Conservation (phyloP, 1,139 yeast genomes). For the Blastobotrys arbuscula region DNA sequence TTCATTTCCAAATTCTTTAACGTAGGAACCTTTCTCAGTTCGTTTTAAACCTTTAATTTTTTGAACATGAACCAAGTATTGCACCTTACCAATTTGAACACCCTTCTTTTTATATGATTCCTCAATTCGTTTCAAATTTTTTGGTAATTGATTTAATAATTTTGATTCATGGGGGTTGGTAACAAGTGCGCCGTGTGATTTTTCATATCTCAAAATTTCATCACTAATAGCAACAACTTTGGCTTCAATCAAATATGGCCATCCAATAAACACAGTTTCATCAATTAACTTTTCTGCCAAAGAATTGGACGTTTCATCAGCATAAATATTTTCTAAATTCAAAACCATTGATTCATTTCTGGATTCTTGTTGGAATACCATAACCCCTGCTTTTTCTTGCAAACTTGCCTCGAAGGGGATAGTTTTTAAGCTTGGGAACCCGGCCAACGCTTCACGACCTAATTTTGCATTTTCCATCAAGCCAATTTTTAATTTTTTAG, state of each 20-base stretch:
- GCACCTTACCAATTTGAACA: constrained; percentile 48
- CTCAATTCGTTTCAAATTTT: constrained; percentile 31
- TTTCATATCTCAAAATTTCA: constrained; percentile 45
- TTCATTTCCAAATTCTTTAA: constrained; percentile 48
- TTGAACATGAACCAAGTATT: constrained; percentile 59
- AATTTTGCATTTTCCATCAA: constrained; percentile 60
- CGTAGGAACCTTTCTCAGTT: constrained; percentile 65
- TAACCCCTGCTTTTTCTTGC: constrained; percentile 54
- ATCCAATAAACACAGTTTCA: constrained; percentile 63
- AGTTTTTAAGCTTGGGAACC: constrained; percentile 79
- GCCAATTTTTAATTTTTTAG: constrained; percentile 40
- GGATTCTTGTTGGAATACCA: constrained; percentile 80
- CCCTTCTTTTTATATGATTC: constrained; percentile 49
- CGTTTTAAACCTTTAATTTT: constrained; percentile 78
- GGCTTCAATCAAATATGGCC: constrained; percentile 89
- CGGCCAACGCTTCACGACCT: constrained; percentile 72
- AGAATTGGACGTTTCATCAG: constrained; percentile 42
- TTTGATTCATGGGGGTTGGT: constrained; percentile 33
- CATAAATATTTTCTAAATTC: constrained; percentile 50
- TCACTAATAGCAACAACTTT: constrained; percentile 62
- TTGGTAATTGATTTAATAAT: constrained; percentile 41
- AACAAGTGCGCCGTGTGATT: constrained; percentile 30
- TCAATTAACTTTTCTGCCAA: constrained; percentile 58
- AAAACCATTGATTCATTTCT: constrained; percentile 77
- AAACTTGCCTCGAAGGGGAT: constrained; percentile 55